A percentile compares a stretch with the other conserved stretches of the same genome.
Conservation (phyloP, 768 basidiomycete species). For the Dacryopinax primogenitus region DNA sequence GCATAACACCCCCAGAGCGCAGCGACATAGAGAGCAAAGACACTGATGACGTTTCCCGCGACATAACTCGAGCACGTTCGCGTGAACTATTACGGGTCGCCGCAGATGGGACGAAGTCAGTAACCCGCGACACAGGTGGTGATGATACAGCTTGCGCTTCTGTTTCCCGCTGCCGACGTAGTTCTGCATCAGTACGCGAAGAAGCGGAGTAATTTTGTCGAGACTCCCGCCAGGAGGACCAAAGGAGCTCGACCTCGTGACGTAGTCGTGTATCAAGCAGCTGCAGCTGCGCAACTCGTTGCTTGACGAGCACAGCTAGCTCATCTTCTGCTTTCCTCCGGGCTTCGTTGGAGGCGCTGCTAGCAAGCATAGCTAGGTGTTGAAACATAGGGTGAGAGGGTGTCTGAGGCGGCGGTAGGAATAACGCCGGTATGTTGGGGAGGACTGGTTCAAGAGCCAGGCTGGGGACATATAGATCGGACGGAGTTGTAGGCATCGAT, state of each 20-base stretch:
- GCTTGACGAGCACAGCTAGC: constrained; percentile 36
- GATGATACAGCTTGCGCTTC: neutral
- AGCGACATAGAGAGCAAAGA: constrained; percentile 4
- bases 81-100: neutral
- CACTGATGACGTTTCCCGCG: neutral
- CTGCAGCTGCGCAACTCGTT: neutral
- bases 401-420: constrained; percentile 64
- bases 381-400: constrained; percentile 60
- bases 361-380: constrained; percentile 49
- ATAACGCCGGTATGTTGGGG: constrained; percentile 44
- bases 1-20: neutral
- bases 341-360: constrained; percentile 39
- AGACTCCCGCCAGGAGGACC: neutral
- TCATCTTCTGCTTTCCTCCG: constrained; percentile 48
- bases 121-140: neutral
- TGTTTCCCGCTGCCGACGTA: neutral
- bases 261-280: neutral
- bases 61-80: neutral
- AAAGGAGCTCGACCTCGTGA: neutral
- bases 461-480: neutral
- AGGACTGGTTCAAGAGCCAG: constrained; percentile 30
- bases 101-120: neutral
- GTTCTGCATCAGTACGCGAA: neutral
- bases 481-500: neutral
- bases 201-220: neutral